phyloP scores from a whole-genome alignment of 371 early-diverging fungal genomes.

The Mucor velutinosus region DNA sequence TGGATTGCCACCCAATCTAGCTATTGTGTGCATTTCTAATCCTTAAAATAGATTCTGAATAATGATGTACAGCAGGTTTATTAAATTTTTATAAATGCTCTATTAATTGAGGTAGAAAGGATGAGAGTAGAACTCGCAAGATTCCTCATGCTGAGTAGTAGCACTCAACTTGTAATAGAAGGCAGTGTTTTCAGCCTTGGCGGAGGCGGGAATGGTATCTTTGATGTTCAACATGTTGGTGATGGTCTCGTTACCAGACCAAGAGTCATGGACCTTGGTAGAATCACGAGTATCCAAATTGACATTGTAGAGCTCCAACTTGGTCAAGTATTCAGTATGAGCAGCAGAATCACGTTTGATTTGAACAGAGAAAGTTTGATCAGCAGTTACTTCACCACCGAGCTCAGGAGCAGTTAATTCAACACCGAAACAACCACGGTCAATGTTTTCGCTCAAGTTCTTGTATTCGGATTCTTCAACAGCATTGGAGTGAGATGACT shows the following conservation, averaged over 20 bases:
- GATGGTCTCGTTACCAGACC: conserved; percentile 31
- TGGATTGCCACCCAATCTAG: too few species aligned
- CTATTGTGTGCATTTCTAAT: background rate
- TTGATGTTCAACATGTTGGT: conserved; percentile 43
- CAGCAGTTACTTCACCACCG: conserved; percentile 31
- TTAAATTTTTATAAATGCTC: conserved; percentile 6
- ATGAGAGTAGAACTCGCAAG: conserved; percentile 48
- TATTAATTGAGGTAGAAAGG: conserved; percentile 44
- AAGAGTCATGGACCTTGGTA: conserved; percentile 36
- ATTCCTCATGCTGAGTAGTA: conserved; percentile 44
- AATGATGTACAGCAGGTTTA: background rate
- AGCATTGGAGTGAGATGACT: conserved; percentile 42
- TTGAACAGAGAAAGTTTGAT: conserved; percentile 29
- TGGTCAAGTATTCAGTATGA: conserved; percentile 31
- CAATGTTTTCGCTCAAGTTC: conserved; percentile 34
- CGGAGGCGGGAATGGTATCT: conserved; percentile 31
- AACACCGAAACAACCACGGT: conserved; percentile 54
- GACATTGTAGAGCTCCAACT: conserved; percentile 41
- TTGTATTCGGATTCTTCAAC: conserved; percentile 33
- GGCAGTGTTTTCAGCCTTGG: conserved; percentile 33
- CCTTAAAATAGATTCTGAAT: background rate
- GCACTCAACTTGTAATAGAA: conserved; percentile 49
- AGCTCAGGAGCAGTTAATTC: conserved; percentile 37
- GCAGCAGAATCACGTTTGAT: conserved; percentile 48
- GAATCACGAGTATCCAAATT: conserved; percentile 38